These are phyloP conservation scores for Cucumis melo DNA, from an alignment of 306 rosid species.

Conservation along the genomic window DNA sequence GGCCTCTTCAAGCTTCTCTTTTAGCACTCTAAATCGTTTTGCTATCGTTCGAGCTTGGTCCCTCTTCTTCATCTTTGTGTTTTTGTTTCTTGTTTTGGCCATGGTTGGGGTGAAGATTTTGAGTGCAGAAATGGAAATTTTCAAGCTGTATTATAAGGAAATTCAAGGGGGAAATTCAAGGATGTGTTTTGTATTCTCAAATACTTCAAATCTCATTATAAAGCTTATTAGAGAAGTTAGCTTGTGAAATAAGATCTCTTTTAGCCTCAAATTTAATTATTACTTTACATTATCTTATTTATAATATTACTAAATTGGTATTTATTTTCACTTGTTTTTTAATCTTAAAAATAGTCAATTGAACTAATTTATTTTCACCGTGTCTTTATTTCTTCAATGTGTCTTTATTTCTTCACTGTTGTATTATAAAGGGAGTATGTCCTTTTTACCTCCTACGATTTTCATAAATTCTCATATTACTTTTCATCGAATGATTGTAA, in stretches of 20 bases:
- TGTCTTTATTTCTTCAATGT: too few species aligned
- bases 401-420: too few species aligned
- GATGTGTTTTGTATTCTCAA: not conserved
- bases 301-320: not conserved
- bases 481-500: too few species aligned
- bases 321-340: not conserved
- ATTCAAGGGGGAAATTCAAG: not conserved
- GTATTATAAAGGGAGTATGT: too few species aligned
- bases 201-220: not conserved
- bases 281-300: too few species aligned
- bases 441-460: too few species aligned
- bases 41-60: not conserved
- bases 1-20: not conserved
- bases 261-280: not conserved
- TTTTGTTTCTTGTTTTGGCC: not conserved
- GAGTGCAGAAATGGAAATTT: not conserved
- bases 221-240: not conserved
- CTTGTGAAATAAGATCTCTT: not conserved
- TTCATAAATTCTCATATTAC: too few species aligned
- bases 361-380: not conserved
- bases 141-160: not conserved
- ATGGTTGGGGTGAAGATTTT: not conserved
- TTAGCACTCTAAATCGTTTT: not conserved
- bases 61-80: not conserved
- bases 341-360: not conserved